Evolutionary conservation across 164 flowering plant genomes (phyloP), one percentile per base, ranked within the genome.

Genomic region (Berberis thunbergii): DNA sequence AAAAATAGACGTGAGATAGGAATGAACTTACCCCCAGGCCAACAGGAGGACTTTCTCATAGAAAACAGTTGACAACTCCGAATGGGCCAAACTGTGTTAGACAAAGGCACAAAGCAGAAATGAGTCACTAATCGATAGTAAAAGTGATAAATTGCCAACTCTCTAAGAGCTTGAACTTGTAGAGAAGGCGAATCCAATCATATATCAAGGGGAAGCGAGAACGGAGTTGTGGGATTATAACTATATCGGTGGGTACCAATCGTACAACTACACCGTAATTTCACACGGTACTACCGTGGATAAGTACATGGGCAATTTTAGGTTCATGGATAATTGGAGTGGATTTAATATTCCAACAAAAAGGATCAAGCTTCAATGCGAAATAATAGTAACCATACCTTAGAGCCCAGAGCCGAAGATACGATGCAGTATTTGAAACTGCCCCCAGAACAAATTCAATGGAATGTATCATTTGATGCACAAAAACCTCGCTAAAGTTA

Each of bases 391-490:
- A n/a, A 4, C 62, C 12, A 38, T 75, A 84, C 96, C 96, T 91
- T 63, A 91, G 76, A 60, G 98, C 98, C 98, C 98, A 91, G 4
- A 91, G 86, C 57, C 98, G 90, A 71, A 91, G 96, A 75, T 91
- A 91, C 7, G 98, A 91, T 70, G 98, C 98, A 45, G 98, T 91
- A 70, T 91, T 91, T 65, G 98, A 91, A 71, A 91, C 98, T 57
- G 98, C 85, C 63, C 98, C 98, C 7, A 91, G 75, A 59, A 91
- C 86, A 71, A 91, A 91, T 70, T 91, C 98, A 64, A 91, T 89
- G 38, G 96, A 83, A 74, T 91, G 98, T 73, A 91, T 91, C 96
- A 91, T 82, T 75, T 91, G 98, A 69, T 91, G 98, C 63, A 91
- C 96, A 75, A 91, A 87, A 40, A 89, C 83, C 76, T 91, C 98